These are phyloP conservation scores for Croton laevigatus DNA, from an alignment of 441 rosid species.

Conservation along the genomic window DNA sequence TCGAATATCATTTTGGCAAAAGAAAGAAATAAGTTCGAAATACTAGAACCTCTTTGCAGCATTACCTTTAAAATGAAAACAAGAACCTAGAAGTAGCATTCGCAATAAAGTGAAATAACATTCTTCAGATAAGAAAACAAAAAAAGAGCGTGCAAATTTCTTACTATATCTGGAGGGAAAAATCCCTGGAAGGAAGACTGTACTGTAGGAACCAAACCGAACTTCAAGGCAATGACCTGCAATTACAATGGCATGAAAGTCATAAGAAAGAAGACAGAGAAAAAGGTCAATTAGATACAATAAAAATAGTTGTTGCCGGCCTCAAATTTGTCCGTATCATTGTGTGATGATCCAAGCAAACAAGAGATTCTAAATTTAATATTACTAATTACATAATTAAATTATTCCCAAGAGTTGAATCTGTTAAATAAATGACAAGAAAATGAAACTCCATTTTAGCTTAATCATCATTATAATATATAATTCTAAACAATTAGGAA, in stretches of 20 bases:
- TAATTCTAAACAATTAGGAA: no score
- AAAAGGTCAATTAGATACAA: conserved; percentile 27
- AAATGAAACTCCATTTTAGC: not conserved
- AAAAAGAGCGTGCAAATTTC: not conserved
- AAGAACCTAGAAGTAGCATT: no score
- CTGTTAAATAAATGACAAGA: conserved; percentile 12
- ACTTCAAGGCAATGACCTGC: conserved; percentile 1
- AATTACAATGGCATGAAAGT: conserved; percentile 8
- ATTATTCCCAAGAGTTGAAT: not conserved
- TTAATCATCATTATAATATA: not conserved
- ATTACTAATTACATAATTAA: not conserved
- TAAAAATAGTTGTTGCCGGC: conserved; percentile 35
- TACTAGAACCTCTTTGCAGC: no score
- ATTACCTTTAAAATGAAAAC: no score
- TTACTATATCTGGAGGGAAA: not conserved
- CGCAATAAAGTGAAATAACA: not conserved
- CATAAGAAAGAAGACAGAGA: conserved; percentile 1
- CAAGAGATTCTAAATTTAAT: conserved; percentile 16
- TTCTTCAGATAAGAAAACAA: not conserved
- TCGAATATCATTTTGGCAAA: no score
- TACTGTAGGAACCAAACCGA: not conserved
- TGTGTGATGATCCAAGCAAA: conserved; percentile 35
- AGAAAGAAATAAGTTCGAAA: no score
- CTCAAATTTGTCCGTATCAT: conserved; percentile 8
- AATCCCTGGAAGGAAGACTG: conserved; percentile 1